phyloP scores from a whole-genome alignment of 352 stramenopile species.

The Phytophthora gonapodyides region DNA sequence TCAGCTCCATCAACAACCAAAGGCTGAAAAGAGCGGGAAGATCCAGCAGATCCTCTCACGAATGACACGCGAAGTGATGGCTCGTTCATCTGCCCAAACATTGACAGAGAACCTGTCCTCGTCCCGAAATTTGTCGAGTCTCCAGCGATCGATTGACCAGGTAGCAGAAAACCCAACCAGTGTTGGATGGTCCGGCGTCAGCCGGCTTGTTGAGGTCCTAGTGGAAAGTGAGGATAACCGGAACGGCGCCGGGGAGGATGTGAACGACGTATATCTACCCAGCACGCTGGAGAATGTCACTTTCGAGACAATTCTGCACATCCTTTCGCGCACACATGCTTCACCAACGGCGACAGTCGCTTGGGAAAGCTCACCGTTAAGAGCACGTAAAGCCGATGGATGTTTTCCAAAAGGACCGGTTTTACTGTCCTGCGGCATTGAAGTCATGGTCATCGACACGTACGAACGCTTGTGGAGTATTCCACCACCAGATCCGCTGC shows the following conservation, averaged over 20 bases:
- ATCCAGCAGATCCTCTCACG: conserved; percentile 74
- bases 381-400: conserved; percentile 44
- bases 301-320: conserved; percentile 80
- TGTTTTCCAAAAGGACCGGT: conserved; percentile 78
- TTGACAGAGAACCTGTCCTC: conserved; percentile 54
- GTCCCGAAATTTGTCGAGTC: conserved; percentile 55
- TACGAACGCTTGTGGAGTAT: conserved; percentile 87
- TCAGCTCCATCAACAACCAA: conserved; percentile 28
- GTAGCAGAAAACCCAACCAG: conserved; percentile 16
- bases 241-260: conserved; percentile 17
- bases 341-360: conserved; percentile 34
- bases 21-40: conserved; percentile 37
- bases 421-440: conserved; percentile 64
- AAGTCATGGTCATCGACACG: conserved; percentile 72
- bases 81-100: conserved; percentile 41
- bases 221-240: conserved; percentile 21
- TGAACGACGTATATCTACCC: conserved; percentile 18
- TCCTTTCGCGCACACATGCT: conserved; percentile 68
- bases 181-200: conserved; percentile 29
- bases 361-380: conserved; percentile 56
- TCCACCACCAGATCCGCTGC: conserved; percentile 71
- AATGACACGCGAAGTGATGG: conserved; percentile 50
- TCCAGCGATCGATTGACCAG: conserved; percentile 59
- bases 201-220: conserved; percentile 37
- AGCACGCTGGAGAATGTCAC: conserved; percentile 66